Evolutionary conservation across 805 yeast species (phyloP).

Genomic region (Pichia thaimueangensis): DNA sequence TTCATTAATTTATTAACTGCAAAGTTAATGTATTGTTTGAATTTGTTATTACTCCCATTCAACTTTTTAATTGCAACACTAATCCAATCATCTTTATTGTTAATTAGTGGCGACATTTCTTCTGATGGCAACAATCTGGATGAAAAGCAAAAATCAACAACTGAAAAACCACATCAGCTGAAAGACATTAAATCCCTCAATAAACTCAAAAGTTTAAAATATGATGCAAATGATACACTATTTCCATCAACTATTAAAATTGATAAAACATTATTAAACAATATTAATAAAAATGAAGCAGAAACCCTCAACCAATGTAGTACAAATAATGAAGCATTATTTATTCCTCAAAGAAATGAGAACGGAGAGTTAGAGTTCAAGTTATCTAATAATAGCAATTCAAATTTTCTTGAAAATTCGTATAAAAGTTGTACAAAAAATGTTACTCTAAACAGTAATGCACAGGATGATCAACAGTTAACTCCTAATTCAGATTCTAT

Average conservation of each 20-base stretch:
- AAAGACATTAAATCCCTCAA: not conserved
- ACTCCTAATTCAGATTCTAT: slow-evolving; percentile 25
- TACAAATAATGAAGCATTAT: slow-evolving; percentile 37
- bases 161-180: not conserved
- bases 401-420: not conserved
- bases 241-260: slow-evolving; percentile 1
- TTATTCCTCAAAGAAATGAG: slow-evolving; percentile 44
- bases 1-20: not conserved
- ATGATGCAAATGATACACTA: not conserved
- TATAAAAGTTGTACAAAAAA: slow-evolving; percentile 24
- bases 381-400: slow-evolving; percentile 23
- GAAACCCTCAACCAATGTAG: slow-evolving; percentile 33
- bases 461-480: slow-evolving; percentile 16
- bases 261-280: not conserved
- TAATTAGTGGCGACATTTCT: not conserved
- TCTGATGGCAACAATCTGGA: not conserved
- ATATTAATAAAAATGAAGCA: not conserved
- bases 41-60: not conserved
- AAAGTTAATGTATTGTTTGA: not conserved
- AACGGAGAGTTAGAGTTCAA: slow-evolving; percentile 56
- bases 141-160: not conserved
- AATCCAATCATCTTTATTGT: not conserved
- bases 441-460: slow-evolving; percentile 5
- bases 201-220: not conserved
- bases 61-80: not conserved